Evolutionary conservation across 768 basidiomycete species (phyloP), one percentile per base, ranked within the genome.

Genomic region (Phylloporus arenicola): DNA sequence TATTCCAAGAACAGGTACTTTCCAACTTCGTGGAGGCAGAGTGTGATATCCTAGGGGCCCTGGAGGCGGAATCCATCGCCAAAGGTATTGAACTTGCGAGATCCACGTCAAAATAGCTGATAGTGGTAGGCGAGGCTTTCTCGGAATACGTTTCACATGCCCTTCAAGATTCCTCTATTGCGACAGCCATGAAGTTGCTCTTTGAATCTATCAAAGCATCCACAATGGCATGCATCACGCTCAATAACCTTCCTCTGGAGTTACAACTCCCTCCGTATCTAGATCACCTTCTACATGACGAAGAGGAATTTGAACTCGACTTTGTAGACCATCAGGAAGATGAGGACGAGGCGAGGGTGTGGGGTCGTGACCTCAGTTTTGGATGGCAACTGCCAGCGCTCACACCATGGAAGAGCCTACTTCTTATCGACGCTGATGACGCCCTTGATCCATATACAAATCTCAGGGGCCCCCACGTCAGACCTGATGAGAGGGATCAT

Each of bases 381-480:
- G 88, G 88, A 3, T 91, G 86, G 86, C 75, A 76, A 41, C 71
- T 92, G 3, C 83, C 87, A 9, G 70, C 78, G 16, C 75, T 97
- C 20, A 75, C 82, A 14, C 94, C 95, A 6, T 98, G 95, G 95
- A 96, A 96, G 63, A 87, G 90, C 19, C 64, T 98, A 14, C 69
- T 98, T 6, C 76, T 92, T 14, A 62, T 95, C 14, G 86, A 91
- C 46, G 71, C 79, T 58, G 70, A 76, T 14, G 74, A 75, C 14
- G 78, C 75, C 24, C 62, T 78, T 45, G 82, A 85, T 51, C 78
- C 82, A 1, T 79, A 81, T 54, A 71, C 77, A 60, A 83, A 81
- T 51, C 67, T 85, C 44, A 69, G 77, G 54, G 79, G 78, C 2
- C 78, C 80, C 1, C 79, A 83, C 48, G 72, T 83, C 16, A 78